Percentiles rank a stretch among this genome's conserved stretches.
Conservation (phyloP, 1,284 basidiomycete species). For the Ganoderma sinense region DNA sequence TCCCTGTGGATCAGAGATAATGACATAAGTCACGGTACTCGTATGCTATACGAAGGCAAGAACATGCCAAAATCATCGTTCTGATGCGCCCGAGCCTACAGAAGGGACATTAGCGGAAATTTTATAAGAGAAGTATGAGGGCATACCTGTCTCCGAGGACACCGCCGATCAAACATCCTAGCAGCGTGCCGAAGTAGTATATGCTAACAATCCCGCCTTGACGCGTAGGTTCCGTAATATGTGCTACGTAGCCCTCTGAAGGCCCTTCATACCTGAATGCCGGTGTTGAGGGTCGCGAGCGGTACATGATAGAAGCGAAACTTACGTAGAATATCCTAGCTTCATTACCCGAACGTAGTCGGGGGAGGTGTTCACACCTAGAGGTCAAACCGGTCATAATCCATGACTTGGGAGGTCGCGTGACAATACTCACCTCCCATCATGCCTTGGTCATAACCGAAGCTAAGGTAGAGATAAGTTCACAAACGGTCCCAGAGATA, state of each 20-base stretch:
- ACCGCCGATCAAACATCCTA: constrained; percentile 59
- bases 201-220: constrained; percentile 62
- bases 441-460: constrained; percentile 65
- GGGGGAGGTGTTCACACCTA: constrained; percentile 55
- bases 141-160: constrained; percentile 46
- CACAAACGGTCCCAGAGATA: background rate
- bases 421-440: constrained; percentile 48
- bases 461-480: constrained; percentile 38
- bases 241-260: constrained; percentile 53
- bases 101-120: background rate
- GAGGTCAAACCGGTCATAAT: background rate
- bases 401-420: background rate
- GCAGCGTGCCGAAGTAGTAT: constrained; percentile 56
- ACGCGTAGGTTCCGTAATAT: constrained; percentile 56
- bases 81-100: constrained; percentile 51
- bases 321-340: constrained; percentile 47
- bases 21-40: constrained; percentile 2
- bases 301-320: constrained; percentile 12
- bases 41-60: background rate
- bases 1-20: constrained; percentile 36
- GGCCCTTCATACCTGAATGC: constrained; percentile 46
- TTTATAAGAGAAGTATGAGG: background rate
- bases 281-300: constrained; percentile 6
- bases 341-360: constrained; percentile 55
- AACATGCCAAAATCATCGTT: constrained; percentile 49